phyloP scores from a whole-genome alignment of 352 stramenopile genomes.

The Pythium apleroticum region DNA sequence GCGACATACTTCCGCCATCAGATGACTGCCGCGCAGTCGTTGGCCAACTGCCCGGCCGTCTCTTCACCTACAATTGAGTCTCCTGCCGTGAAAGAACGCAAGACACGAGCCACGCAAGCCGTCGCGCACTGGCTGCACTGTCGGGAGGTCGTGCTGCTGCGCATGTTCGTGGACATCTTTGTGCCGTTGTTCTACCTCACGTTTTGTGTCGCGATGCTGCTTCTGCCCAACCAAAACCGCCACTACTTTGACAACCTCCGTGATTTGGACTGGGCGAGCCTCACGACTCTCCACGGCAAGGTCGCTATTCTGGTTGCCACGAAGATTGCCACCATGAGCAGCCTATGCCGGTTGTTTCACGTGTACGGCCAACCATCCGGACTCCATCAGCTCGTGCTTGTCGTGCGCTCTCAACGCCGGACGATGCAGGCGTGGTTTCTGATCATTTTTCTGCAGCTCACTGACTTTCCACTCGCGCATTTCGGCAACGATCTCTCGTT shows the following conservation, averaged over 20 bases:
- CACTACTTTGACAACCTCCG: constrained; percentile 7
- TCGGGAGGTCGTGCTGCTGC: constrained; percentile 22
- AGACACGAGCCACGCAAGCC: neutral
- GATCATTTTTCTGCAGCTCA: constrained; percentile 5
- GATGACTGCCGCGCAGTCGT: neutral
- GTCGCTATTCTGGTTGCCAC: neutral
- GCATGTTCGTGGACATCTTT: constrained; percentile 21
- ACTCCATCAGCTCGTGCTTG: constrained; percentile 14
- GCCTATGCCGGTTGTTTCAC: neutral
- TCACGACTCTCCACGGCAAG: neutral
- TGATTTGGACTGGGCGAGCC: neutral
- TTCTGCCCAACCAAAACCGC: neutral
- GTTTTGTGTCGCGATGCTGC: constrained; percentile 4
- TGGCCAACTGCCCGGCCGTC: neutral
- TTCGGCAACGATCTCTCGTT: constrained; percentile 23
- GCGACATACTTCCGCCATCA: neutral
- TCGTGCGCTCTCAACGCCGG: constrained; percentile 10
- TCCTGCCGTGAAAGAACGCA: neutral
- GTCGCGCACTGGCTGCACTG: constrained; percentile 16
- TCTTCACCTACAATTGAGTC: too few relatives aligned
- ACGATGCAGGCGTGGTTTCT: constrained; percentile 20
- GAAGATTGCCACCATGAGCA: neutral
- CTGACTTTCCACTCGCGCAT: constrained; percentile 15
- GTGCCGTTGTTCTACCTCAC: constrained; percentile 14
- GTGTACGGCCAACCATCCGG: neutral